Conservation (phyloP, 257 asterid genomes). For the Dorcoceras hygrometricum region DNA sequence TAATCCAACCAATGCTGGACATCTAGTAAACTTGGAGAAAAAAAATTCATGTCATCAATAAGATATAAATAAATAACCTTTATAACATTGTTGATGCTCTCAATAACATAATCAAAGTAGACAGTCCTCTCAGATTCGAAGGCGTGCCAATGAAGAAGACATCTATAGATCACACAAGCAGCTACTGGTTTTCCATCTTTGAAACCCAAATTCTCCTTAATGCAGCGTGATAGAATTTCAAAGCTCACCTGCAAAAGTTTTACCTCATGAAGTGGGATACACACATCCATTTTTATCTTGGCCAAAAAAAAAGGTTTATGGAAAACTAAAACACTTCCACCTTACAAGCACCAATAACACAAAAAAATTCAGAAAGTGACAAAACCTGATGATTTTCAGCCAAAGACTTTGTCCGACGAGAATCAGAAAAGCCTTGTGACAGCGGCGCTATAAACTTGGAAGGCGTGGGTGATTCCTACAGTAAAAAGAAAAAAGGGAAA, state of each 20-base stretch:
- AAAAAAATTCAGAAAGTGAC: conserved; percentile 18
- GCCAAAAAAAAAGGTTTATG: conserved; percentile 1
- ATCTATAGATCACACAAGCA: conserved; percentile 88
- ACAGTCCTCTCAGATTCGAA: conserved; percentile 94
- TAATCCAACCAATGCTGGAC: no score
- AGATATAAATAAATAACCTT: conserved; percentile 50
- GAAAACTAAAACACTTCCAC: conserved; percentile 13
- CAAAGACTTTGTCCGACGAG: conserved; percentile 71
- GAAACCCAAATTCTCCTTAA: conserved; percentile 85
- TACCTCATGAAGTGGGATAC: conserved; percentile 18
- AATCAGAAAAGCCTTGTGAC: conserved; percentile 79
- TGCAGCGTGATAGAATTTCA: conserved; percentile 83
- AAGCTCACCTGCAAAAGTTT: conserved; percentile 54
- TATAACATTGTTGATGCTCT: conserved; percentile 73
- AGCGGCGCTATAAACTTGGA: conserved; percentile 66
- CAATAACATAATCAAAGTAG: conserved; percentile 81
- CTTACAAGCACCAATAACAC: not conserved
- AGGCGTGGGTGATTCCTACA: conserved; percentile 96
- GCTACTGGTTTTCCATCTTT: conserved; percentile 91
- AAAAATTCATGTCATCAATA: conserved; percentile 9
- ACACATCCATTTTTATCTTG: not conserved
- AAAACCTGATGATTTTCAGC: conserved; percentile 80
- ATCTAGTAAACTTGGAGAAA: no score
- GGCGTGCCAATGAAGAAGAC: conserved; percentile 95
- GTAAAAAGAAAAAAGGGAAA: conserved; percentile 27